These are phyloP conservation scores for Solanum acaule DNA, from an alignment of 257 asterid species.

Conservation along the genomic window DNA sequence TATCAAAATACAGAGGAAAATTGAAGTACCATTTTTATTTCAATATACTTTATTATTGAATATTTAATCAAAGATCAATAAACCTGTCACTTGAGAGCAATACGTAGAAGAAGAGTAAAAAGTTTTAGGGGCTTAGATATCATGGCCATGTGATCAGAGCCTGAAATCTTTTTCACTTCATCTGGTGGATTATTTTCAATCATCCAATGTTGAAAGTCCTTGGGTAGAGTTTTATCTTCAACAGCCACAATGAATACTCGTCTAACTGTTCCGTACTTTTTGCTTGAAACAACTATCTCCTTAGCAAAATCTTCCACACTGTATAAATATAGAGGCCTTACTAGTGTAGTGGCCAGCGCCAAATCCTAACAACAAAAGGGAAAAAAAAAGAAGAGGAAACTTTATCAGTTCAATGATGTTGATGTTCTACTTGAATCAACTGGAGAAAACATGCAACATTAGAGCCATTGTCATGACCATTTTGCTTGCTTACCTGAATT, in stretches of 20 bases:
- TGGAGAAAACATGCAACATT: not conserved
- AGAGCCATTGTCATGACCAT: not conserved
- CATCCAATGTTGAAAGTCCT: slow-evolving; percentile 20
- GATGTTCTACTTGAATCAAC: not conserved
- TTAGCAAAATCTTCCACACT: not conserved
- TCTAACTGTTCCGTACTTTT: slow-evolving; percentile 6
- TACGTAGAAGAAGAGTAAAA: not conserved
- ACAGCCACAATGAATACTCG: slow-evolving; percentile 12
- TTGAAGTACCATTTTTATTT: not conserved
- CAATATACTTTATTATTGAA: not conserved
- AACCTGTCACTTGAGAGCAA: not conserved
- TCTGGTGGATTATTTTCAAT: slow-evolving; percentile 20
- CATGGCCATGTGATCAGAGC: slow-evolving; percentile 35
- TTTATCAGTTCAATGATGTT: not conserved
- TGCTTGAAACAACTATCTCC: not conserved
- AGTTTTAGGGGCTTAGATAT: slow-evolving; percentile 20
- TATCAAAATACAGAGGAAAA: not conserved
- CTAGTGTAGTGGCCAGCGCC: slow-evolving; percentile 11
- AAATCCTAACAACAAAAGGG: slow-evolving; percentile 8
- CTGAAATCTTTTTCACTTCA: slow-evolving; percentile 16
- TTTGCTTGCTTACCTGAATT: not conserved
- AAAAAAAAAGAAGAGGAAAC: not conserved
- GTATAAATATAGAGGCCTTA: slow-evolving; percentile 5
- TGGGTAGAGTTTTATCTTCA: slow-evolving; percentile 8
- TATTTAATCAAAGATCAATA: not conserved